Base-by-base conservation (phyloP, 2,329 filamentous ascomycete species). In the Fusarium gaditjirri region DNA sequence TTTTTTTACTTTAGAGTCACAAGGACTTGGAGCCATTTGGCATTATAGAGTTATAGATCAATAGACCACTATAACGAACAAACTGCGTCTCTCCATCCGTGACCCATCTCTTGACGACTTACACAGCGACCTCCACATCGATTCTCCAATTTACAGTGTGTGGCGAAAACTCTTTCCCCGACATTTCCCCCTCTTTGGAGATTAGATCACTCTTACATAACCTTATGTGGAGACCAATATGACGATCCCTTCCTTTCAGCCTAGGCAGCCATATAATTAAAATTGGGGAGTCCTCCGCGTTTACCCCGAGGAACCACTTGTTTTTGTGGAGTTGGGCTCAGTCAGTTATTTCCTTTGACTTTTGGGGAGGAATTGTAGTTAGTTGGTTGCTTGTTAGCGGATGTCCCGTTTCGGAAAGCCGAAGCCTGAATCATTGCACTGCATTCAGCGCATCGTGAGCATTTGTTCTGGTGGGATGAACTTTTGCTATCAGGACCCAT, bases 1-100 rank as follows among this genome's bases (percentile, higher is more conserved):
- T 68, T 68, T 41, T 41, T 67, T 10, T 19, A 47, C 49, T 27
- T 61, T 21, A 50, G 44, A 13, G 42, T 63, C 64, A 63, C 19
- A 43, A 61, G 61, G 61, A 44, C 61, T 61, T 44, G 23, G 33
- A 61, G 55, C 38, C 27, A n/a, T 25, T 38, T 41, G 46, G 61
- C 61, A 54, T 35, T 27, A 63, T 68, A 64, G 57, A 68, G 49
- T 69, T 63, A 64, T 57, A 68, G 49, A 68, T 44, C 39, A 58
- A 69, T 57, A 69, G 57, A 68, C 36, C 8, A 41, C 33, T 52
- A 52, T 50, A 59, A 44, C 25, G 17, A 27, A 21, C 14, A 41
- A 23, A 16, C 19, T 23, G 21, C 12, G 10, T 33, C 21, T 27
- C 19, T 13, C 27, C 5, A 14, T 33, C 14, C 17, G 29, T 53